Evolutionary conservation across 257 asterid species (phyloP).

Genomic region (Solanum neorickii): DNA sequence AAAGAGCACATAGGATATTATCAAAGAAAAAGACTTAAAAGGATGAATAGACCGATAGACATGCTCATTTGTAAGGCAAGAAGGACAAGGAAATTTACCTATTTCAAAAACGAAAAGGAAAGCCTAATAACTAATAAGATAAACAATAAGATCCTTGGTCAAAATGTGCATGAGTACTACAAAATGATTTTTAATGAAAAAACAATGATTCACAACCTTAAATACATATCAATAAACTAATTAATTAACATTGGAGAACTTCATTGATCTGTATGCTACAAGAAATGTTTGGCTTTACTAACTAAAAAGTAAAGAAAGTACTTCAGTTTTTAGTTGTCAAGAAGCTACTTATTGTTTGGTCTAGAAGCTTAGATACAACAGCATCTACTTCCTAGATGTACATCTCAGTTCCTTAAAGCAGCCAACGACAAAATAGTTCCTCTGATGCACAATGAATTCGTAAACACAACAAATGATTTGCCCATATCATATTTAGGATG

Average conservation of each 20-base stretch:
- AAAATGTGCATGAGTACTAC: neutral
- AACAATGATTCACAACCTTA: neutral
- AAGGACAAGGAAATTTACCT: neutral
- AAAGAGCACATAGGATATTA: neutral
- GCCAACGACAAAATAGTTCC: neutral
- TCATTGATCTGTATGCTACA: neutral
- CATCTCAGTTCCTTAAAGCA: neutral
- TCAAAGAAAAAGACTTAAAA: neutral
- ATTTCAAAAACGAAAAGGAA: neutral
- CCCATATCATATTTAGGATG: neutral
- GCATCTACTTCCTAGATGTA: neutral
- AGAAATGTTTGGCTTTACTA: neutral
- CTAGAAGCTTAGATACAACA: neutral
- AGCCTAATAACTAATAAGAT: neutral
- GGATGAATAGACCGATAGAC: neutral
- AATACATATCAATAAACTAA: neutral
- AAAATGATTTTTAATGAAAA: neutral
- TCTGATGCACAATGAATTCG: neutral
- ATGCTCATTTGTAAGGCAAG: neutral
- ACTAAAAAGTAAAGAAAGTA: neutral
- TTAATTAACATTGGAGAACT: neutral
- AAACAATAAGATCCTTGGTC: neutral
- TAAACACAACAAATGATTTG: neutral
- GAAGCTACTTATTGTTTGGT: neutral
- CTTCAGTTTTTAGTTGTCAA: neutral